Evolutionary conservation across 2,329 filamentous ascomycete species (phyloP), one percentile per base, ranked within the genome.

Genomic region (Fonsecaea nubica): DNA sequence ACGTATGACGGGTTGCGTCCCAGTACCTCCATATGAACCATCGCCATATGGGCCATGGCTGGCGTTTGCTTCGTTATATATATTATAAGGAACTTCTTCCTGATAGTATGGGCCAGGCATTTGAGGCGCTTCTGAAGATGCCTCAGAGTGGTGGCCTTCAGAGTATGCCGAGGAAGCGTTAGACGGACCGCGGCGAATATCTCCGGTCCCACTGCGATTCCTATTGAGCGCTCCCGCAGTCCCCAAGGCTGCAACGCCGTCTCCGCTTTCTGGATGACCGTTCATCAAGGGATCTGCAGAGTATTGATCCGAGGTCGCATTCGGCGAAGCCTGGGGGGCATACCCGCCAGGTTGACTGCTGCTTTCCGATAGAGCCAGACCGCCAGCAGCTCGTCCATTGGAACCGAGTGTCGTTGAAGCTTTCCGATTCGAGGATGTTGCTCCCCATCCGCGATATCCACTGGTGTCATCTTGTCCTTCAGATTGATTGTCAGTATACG

Each of bases 141-240:
- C 79, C 68, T 89, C 87, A 0, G 94, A 97, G 9, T 66, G 65
- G 56, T 66, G 69, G 33, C 69, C 69, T 53, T 88, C 89, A 70
- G 93, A 97, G 81, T 98, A 99, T 1, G 92, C 93, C 0, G 95
- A 98, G 0, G 95, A 99, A 5, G 95, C 95, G 75, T 98, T 98
- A 5, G 94, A 98, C 1, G 92, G 89, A 1, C 95, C 95, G 62
- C 95, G 90, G 71, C 91, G 92, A 40, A 98, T 91, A 71, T 92
- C 92, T 32, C 80, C 83, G 57, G 81, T 83, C 60, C 87, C 85
- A 58, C 69, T 68, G 36, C 70, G 67, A 57, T 70, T 65, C 25
- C 66, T 56, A 38, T 36, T 33, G 4, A 68, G 58, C 32, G 67
- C 70, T 30, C 64, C 65, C 2, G 57, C 65, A 53, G 56, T 60